Conservation (phyloP, 208 protist genomes). For the Leishmania arabica region DNA sequence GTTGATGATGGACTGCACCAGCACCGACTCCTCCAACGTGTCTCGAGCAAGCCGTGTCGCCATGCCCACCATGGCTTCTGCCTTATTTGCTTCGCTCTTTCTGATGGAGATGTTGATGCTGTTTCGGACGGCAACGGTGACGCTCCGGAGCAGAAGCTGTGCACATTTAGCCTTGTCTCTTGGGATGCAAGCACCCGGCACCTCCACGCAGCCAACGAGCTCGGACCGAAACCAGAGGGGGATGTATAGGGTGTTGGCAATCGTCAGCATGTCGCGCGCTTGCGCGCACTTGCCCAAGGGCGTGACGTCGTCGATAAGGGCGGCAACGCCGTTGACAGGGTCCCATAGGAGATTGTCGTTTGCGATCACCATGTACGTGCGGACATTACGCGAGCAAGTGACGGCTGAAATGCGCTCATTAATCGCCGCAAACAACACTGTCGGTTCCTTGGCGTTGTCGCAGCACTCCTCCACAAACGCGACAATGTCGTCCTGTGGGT, state of each 20-base stretch:
- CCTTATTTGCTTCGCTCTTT: constrained; percentile 51
- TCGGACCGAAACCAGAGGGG: constrained; percentile 42
- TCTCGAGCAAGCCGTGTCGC: constrained; percentile 79
- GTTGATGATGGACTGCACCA: constrained; percentile 81
- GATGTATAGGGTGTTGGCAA: constrained; percentile 66
- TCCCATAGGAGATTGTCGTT: constrained; percentile 66
- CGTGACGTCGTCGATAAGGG: constrained; percentile 44
- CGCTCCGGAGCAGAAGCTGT: constrained; percentile 32
- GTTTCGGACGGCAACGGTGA: constrained; percentile 31
- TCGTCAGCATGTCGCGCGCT: constrained; percentile 26
- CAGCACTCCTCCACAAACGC: constrained; percentile 46
- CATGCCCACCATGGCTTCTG: constrained; percentile 83
- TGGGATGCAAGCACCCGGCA: constrained; percentile 25
- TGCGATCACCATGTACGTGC: constrained; percentile 43
- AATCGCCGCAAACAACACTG: constrained; percentile 40
- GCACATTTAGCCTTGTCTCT: constrained; percentile 1
- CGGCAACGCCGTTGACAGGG: constrained; percentile 57
- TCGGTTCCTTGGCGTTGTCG: constrained; percentile 25
- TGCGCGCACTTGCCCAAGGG: constrained; percentile 51
- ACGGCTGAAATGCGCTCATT: constrained; percentile 43
- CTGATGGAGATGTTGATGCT: constrained; percentile 22
- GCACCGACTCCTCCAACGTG: constrained; percentile 73
- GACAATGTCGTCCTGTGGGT: constrained; percentile 15
- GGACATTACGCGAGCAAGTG: constrained; percentile 25
- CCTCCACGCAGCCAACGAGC: constrained; percentile 70